Percentiles rank a stretch among this genome's conserved stretches.
Evolutionary conservation across 2,329 filamentous ascomycete genomes (phyloP).

Genomic region (Paramyrothecium roridum): DNA sequence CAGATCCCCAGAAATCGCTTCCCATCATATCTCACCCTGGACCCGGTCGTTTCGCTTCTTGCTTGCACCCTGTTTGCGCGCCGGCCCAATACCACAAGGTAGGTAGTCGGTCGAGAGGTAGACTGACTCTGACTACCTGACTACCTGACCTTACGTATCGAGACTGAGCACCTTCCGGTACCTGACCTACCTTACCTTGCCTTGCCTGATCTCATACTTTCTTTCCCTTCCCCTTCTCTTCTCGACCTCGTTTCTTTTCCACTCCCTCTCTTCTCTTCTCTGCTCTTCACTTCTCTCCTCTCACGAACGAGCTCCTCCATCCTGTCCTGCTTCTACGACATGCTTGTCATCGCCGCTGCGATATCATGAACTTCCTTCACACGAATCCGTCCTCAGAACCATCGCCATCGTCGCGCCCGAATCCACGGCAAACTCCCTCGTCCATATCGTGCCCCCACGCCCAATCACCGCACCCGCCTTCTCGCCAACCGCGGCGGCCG

Average conservation of each 20-base stretch:
- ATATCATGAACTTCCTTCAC: slow-evolving; percentile 3
- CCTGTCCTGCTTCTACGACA: background rate
- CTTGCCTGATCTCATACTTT: background rate
- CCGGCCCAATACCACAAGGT: background rate
- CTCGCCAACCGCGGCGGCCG: no score
- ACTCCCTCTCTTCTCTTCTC: background rate
- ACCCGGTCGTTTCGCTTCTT: background rate
- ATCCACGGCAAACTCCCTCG: background rate
- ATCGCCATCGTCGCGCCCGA: background rate
- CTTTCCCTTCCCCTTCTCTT: background rate
- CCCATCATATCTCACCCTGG: slow-evolving; percentile 1
- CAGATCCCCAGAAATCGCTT: slow-evolving; percentile 7
- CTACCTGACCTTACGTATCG: background rate
- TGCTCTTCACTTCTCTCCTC: background rate
- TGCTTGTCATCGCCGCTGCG: background rate
- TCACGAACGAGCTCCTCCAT: slow-evolving; percentile 5
- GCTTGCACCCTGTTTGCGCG: background rate
- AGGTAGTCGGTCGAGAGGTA: no score
- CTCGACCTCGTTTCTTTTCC: background rate
- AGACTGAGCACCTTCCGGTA: background rate
- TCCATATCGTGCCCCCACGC: background rate
- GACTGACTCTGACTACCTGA: no score
- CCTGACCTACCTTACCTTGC: no score
- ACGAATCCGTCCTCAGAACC: background rate
- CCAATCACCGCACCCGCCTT: background rate